These are phyloP conservation scores for Volutella citrinella DNA, from an alignment of 2,329 filamentous ascomycete genomes.

Conservation along the genomic window DNA sequence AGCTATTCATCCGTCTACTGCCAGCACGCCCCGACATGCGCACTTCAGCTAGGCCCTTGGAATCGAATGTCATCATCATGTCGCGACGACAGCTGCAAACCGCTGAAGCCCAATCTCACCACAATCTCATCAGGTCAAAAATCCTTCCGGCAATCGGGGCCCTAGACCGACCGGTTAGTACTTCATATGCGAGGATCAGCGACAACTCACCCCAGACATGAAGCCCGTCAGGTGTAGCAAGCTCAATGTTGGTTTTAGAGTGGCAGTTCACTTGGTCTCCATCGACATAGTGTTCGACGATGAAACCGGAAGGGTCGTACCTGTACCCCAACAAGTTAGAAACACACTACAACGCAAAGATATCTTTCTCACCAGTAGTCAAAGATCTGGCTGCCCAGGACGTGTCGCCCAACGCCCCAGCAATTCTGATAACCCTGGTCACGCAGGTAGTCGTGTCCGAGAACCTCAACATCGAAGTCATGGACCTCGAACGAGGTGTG, in stretches of 20 bases:
- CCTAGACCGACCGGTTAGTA: too few relatives aligned
- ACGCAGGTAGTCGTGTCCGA: constrained; percentile 67
- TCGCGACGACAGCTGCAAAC: too few relatives aligned
- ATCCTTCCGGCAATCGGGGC: too few relatives aligned
- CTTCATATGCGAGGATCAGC: too few relatives aligned
- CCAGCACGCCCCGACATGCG: too few relatives aligned
- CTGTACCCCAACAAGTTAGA: background rate
- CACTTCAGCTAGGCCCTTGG: too few relatives aligned
- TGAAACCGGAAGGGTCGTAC: constrained; percentile 7
- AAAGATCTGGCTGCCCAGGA: constrained; percentile 69
- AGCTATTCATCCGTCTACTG: too few relatives aligned
- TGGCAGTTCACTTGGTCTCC: constrained; percentile 7
- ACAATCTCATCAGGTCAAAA: too few relatives aligned
- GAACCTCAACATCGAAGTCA: constrained; percentile 67
- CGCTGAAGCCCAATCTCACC: too few relatives aligned
- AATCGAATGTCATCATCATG: too few relatives aligned
- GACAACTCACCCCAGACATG: constrained; percentile 4
- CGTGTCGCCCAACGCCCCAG: constrained; percentile 70
- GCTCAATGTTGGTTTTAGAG: background rate
- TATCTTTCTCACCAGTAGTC: constrained; percentile 23
- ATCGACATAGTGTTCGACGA: constrained; percentile 10
- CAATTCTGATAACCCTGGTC: constrained; percentile 61
- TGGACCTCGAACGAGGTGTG: constrained; percentile 69
- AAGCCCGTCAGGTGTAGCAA: background rate
- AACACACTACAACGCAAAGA: background rate